Evolutionary conservation across 2,329 filamentous ascomycete genomes (phyloP).

Genomic region (Paramyrothecium roridum): DNA sequence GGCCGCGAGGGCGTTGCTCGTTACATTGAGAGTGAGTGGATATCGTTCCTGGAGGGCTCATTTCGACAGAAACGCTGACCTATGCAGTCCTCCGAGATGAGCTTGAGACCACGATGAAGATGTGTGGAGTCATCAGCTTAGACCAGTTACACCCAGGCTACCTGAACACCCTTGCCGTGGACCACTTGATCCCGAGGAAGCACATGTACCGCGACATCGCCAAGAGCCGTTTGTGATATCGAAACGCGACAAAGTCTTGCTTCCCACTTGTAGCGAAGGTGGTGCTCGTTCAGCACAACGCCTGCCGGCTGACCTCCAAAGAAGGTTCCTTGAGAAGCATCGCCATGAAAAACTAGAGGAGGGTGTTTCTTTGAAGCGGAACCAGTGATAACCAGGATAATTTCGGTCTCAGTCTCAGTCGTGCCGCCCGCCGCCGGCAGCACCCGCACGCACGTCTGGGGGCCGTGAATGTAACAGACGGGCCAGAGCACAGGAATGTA

Average conservation of each 20-base stretch:
- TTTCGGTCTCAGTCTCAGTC: too few species aligned
- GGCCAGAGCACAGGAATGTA: too few species aligned
- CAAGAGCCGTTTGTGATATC: conserved; percentile 5
- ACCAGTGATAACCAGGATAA: too few species aligned
- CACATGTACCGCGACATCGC: neutral
- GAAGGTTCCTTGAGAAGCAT: too few species aligned
- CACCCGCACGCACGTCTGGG: too few species aligned
- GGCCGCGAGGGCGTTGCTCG: conserved; percentile 53
- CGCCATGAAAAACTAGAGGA: too few species aligned
- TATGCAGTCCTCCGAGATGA: conserved; percentile 49
- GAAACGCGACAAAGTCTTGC: neutral
- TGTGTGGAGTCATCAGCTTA: conserved; percentile 60
- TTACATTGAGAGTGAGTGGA: conserved; percentile 46
- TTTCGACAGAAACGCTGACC: neutral
- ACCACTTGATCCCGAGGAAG: conserved; percentile 40
- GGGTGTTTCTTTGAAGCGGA: too few species aligned
- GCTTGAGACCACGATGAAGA: conserved; percentile 61
- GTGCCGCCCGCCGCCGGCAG: too few species aligned
- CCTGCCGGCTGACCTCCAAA: too few species aligned
- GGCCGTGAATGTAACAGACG: too few species aligned
- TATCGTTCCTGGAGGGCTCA: neutral
- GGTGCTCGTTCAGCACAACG: too few species aligned
- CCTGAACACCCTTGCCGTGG: conserved; percentile 51
- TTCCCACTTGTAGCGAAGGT: too few species aligned
- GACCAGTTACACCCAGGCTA: conserved; percentile 59